Evolutionary conservation across 805 yeast species (phyloP), one percentile per base, ranked within the genome.

Genomic region (Candida qinlingensis): DNA sequence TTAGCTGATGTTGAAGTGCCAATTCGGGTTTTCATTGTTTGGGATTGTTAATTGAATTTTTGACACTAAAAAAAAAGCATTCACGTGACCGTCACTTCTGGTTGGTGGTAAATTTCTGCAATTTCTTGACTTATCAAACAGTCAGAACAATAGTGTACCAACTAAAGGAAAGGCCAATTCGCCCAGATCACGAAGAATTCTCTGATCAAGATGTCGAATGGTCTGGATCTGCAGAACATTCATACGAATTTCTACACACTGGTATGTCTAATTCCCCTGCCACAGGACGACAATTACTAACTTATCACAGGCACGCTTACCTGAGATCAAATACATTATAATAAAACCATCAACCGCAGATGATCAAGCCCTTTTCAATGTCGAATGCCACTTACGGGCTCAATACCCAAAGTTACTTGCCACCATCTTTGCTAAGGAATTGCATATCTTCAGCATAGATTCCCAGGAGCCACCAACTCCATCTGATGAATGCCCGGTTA

Each of bases 361-460:
- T 41, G 75, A 71, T 41, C 74, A 72, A 47, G 60, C 69, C 54
- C 61, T 74, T 6, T 60, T 73, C 33, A 72, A 72, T 44, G 72
- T 71, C 39, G 78, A 74, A 50, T 54, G 73, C 1, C 54, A 60
- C 11, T 46, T 73, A 37, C 52, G 77, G 46, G 64, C 65, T 44
- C 54, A 61, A 10, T 56, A 69, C 41, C 64, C 71, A 7, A 63
- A 62, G 37, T 65, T 62, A 5, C 54, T 74, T 19, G 74, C 70
- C 0, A 67, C 71, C 8, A 57, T 71, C 3, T 62, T 70, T 34
- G 63, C 73, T 7, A 68, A 69, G 48, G 76, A 73, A 39, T 58
- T 74, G 7, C 73, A 76, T 76, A 63, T 73, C 8, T 73, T 73
- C 46, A 67, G 73, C 37, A 66, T 71, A 42, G 71, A 70, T 47